Base-by-base conservation (phyloP, 192 early-diverging fungal species). In the Umbelopsis sp. region DNA sequence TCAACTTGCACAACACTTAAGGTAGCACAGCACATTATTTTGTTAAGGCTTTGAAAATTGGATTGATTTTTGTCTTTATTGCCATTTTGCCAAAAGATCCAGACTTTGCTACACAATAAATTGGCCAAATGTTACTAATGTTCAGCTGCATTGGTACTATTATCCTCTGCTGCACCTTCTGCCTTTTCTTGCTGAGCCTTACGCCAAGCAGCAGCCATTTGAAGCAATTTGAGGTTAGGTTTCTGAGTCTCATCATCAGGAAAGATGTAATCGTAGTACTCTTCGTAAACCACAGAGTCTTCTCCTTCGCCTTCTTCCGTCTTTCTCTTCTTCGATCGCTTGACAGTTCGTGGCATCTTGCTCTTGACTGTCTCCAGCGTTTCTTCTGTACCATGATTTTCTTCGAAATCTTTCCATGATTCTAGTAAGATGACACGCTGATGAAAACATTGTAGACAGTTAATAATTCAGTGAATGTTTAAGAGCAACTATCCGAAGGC, bases 201-300 rank as follows among this genome's bases (percentile, higher is more conserved):
- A 66, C 87, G 88, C 96, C 96, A 97, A 72, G 91, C 82, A 65
- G 97, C 94, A 9, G 96, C 97, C 85, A 93, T 90, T 73, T 89
- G 90, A 73, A 98, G 85, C 31, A 99, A 82, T 81, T 96, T 98
- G 71, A 98, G 87, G 74, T 92, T 91, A 10, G 94, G 87, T 41
- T 89, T 86, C 56, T 96, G 91, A 7, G 84, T 84, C 72, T 96
- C 91, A 71, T 99, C 98, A 69, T 99, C 98, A 32, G 96, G 95
- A 80, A 97, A 99, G 59, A 99, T 91, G 79, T 98, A 98, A 73
- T 98, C 97, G 85, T 93, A 95, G 88, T 97, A 99, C 86, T 99
- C 98, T 77, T 99, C 98, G 90, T 92, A 88, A 25, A 91, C 87
- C 32, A 83, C 83, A 54, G 84, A 84, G 25, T 74, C 86, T 22